Evolutionary conservation across 495 filamentous ascomycete genomes (phyloP).

Genomic region (Rusavskia elegans): DNA sequence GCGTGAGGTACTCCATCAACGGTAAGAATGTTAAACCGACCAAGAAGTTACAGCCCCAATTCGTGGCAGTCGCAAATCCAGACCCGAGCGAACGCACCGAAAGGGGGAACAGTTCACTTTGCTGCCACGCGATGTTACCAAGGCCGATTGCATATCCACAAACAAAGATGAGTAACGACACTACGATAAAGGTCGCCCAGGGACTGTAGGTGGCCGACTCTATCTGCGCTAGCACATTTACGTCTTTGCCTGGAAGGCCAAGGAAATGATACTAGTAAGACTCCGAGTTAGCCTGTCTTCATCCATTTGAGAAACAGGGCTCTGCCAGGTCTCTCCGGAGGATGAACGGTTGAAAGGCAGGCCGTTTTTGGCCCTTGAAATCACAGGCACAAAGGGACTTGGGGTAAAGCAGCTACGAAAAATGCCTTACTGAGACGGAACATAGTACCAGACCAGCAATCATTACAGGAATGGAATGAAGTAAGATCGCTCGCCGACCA

Average conservation of each 20-base stretch:
- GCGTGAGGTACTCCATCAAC: conserved; percentile 63
- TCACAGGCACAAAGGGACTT: too few species aligned
- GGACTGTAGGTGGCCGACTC: conserved; percentile 12
- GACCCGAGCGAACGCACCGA: conserved; percentile 70
- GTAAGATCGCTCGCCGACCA: conserved; percentile 64
- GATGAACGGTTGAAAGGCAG: too few species aligned
- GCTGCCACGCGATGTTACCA: conserved; percentile 88
- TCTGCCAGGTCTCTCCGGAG: too few species aligned
- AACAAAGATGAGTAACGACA: conserved; percentile 67
- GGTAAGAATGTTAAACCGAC: conserved; percentile 76
- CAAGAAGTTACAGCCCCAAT: conserved; percentile 82
- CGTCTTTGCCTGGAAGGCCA: conserved; percentile 19
- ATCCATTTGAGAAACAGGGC: too few species aligned
- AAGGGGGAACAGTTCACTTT: conserved; percentile 78
- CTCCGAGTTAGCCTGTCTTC: too few species aligned
- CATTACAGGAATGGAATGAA: conserved; percentile 81
- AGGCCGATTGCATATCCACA: conserved; percentile 76
- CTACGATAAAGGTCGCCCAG: conserved; percentile 39
- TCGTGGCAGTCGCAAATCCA: conserved; percentile 68
- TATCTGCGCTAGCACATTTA: neutral
- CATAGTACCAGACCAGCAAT: conserved; percentile 49
- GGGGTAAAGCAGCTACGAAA: too few species aligned
- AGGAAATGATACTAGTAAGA: conserved; percentile 38
- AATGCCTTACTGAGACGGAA: conserved; percentile 26
- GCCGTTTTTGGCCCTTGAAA: too few species aligned